Conservation (phyloP, 106 monocot genomes). For the Posidonia australis region DNA sequence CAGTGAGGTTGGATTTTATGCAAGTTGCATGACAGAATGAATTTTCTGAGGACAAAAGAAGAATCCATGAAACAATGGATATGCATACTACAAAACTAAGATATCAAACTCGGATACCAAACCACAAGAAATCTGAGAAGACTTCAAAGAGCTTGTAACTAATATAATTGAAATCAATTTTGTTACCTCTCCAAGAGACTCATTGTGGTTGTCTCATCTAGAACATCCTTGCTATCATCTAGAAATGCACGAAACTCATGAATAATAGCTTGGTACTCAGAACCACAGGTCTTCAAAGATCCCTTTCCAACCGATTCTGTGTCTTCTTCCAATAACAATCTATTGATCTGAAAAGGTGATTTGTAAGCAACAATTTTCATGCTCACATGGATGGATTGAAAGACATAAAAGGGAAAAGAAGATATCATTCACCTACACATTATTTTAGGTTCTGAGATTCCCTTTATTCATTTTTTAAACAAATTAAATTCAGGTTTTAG, state of each 20-base stretch:
- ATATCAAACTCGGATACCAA: not conserved
- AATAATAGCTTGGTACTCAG: slow-evolving; percentile 56
- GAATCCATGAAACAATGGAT: not conserved
- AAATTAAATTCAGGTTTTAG: no score
- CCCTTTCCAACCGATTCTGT: slow-evolving; percentile 19
- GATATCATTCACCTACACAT: not conserved
- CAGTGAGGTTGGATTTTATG: no score
- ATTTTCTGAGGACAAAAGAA: no score
- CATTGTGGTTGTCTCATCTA: slow-evolving; percentile 93
- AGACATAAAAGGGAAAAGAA: not conserved
- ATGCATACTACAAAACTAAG: not conserved
- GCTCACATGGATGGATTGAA: not conserved
- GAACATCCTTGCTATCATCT: slow-evolving; percentile 85
- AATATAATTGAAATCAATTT: not conserved
- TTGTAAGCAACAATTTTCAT: not conserved
- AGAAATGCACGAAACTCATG: slow-evolving; percentile 92
- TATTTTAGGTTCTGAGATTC: not conserved
- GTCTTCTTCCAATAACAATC: slow-evolving; percentile 75
- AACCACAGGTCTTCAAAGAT: slow-evolving; percentile 19
- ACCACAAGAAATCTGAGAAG: not conserved
- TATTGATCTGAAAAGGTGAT: slow-evolving; percentile 63
- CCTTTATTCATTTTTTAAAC: no score
- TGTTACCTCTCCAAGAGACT: slow-evolving; percentile 73
- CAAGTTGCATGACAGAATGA: no score
- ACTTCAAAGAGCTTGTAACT: not conserved